Conservation (phyloP, 2,329 filamentous ascomycete genomes). For the Lachnellula willkommii region DNA sequence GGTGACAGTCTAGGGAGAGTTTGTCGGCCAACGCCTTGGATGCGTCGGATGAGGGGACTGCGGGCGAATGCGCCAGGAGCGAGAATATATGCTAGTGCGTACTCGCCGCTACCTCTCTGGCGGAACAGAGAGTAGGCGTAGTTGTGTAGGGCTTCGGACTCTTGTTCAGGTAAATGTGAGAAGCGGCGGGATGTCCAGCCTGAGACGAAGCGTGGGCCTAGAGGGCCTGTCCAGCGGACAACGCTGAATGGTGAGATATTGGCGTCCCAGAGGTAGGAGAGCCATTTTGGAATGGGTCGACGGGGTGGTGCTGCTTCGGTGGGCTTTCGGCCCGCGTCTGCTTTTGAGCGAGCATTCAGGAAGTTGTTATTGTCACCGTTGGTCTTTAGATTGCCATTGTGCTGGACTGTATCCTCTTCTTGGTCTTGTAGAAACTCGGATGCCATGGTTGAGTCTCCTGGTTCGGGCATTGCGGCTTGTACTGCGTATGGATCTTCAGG, state of each 20-base stretch:
- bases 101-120: slow-evolving; percentile 87
- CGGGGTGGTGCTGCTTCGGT: slow-evolving; percentile 29
- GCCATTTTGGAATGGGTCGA: slow-evolving; percentile 71
- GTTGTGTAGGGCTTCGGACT: slow-evolving; percentile 80
- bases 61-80: slow-evolving; percentile 91
- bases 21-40: slow-evolving; percentile 82
- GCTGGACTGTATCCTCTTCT: slow-evolving; percentile 39
- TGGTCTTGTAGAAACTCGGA: slow-evolving; percentile 79
- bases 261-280: slow-evolving; percentile 92
- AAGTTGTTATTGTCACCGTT: slow-evolving; percentile 45
- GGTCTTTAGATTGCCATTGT: slow-evolving; percentile 31
- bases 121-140: slow-evolving; percentile 95
- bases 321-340: slow-evolving; percentile 33
- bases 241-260: slow-evolving; percentile 94
- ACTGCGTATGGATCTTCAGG: slow-evolving; percentile 92
- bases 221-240: slow-evolving; percentile 78
- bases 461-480: slow-evolving; percentile 72
- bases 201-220: slow-evolving; percentile 87
- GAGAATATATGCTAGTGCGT: slow-evolving; percentile 85
- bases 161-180: slow-evolving; percentile 73
- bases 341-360: slow-evolving; percentile 43
- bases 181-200: slow-evolving; percentile 94
- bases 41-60: slow-evolving; percentile 78
- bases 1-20: slow-evolving; percentile 22
- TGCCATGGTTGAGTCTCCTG: slow-evolving; percentile 63